These are phyloP conservation scores for Daedalea quercina DNA, from an alignment of 768 basidiomycete species.

Conservation along the genomic window DNA sequence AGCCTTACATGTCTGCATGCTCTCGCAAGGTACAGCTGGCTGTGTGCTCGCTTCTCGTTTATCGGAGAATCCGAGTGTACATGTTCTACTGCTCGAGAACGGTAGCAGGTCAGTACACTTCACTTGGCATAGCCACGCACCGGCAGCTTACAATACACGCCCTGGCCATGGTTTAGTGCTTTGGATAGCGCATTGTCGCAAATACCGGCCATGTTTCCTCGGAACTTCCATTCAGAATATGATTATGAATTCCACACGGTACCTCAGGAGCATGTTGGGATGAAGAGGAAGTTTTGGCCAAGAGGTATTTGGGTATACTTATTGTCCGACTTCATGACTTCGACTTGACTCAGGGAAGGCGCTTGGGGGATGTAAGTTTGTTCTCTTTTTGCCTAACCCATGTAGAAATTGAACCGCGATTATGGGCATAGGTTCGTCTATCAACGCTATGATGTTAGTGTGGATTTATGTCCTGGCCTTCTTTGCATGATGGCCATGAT, in stretches of 20 bases:
- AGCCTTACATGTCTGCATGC: not conserved
- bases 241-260: conserved; percentile 53
- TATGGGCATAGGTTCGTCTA: conserved; percentile 53
- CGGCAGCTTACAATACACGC: too few relatives aligned
- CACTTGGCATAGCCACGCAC: too few relatives aligned
- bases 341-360: conserved; percentile 48
- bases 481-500: too few relatives aligned
- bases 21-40: conserved; percentile 45
- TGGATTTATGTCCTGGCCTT: conserved; percentile 14
- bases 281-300: conserved; percentile 52
- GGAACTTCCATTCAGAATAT: conserved; percentile 39
- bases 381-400: too few relatives aligned
- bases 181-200: conserved; percentile 7
- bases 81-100: conserved; percentile 53
- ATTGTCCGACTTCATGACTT: too few relatives aligned
- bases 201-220: conserved; percentile 12
- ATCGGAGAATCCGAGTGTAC: conserved; percentile 45
- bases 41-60: conserved; percentile 55
- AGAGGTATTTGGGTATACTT: too few relatives aligned
- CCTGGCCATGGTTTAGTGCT: too few relatives aligned
- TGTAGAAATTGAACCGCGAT: too few relatives aligned
- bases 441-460: conserved; percentile 50
- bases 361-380: conserved; percentile 60
- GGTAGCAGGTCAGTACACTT: conserved; percentile 45
- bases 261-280: conserved; percentile 43